phyloP scores from a whole-genome alignment of 2,329 filamentous ascomycete species.

The Colletotrichum theobromicola region DNA sequence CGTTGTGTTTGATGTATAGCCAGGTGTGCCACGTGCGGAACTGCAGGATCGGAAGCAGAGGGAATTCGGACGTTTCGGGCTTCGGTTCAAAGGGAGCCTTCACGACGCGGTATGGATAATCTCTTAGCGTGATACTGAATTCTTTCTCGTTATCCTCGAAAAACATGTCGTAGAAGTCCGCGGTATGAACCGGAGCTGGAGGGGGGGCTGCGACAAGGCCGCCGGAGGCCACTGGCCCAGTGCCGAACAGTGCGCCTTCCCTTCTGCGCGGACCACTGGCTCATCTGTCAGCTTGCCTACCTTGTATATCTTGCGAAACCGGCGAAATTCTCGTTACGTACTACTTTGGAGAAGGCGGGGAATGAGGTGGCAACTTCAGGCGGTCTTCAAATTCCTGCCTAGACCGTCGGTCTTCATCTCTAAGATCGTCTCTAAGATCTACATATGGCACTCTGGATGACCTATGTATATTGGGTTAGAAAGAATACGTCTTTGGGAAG shows the following conservation, averaged over 20 bases:
- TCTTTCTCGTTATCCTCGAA: neutral
- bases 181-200: neutral
- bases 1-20: conserved; percentile 18
- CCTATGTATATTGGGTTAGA: neutral
- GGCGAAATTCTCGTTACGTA: neutral
- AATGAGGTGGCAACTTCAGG: neutral
- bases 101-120: conserved; percentile 7
- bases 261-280: neutral
- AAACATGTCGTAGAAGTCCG: neutral
- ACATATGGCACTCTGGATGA: neutral
- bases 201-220: neutral
- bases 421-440: neutral
- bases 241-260: neutral
- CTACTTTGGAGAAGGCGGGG: neutral
- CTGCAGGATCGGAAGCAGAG: conserved; percentile 30
- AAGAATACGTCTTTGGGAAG: neutral
- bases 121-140: conserved; percentile 1
- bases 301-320: neutral
- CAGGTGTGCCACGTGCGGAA: conserved; percentile 34
- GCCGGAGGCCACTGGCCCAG: neutral
- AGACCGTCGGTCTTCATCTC: neutral
- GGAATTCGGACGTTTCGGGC: neutral
- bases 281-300: neutral
- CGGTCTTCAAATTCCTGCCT: neutral
- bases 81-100: neutral